Percentiles rank a stretch among this genome's conserved stretches.
Conservation (phyloP, 2,329 filamentous ascomycete species). For the Xylaria sp. region DNA sequence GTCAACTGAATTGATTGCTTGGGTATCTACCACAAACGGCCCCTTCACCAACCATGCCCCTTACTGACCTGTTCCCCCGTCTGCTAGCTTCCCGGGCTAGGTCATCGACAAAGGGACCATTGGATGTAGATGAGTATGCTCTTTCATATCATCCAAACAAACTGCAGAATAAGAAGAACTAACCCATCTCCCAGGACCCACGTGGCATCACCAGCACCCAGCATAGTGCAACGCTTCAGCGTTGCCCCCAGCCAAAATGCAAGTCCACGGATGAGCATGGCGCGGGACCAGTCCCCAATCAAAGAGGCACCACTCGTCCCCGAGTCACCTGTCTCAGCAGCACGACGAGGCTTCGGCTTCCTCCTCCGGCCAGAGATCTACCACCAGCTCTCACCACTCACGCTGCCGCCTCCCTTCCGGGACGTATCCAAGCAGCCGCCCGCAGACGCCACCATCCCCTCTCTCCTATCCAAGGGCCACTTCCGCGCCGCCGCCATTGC, state of each 20-base stretch:
- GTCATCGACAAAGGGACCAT: constrained; percentile 69
- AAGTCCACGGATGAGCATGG: constrained; percentile 24
- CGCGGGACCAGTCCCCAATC: constrained; percentile 21
- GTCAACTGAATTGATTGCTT: not conserved
- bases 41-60: constrained; percentile 16
- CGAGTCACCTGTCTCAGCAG: constrained; percentile 32
- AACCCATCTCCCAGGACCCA: constrained; percentile 20
- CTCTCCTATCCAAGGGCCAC: constrained; percentile 65
- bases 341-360: constrained; percentile 67
- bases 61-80: constrained; percentile 26
- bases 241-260: constrained; percentile 18
- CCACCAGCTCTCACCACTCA: constrained; percentile 66
- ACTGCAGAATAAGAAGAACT: constrained; percentile 6
- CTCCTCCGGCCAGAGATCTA: constrained; percentile 77
- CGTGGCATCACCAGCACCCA: constrained; percentile 16
- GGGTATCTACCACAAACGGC: not conserved
- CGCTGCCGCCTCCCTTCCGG: constrained; percentile 61
- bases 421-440: constrained; percentile 59
- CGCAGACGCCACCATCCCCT: constrained; percentile 58
- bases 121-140: constrained; percentile 70
- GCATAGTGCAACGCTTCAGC: constrained; percentile 26
- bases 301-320: constrained; percentile 15
- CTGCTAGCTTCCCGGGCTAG: constrained; percentile 54
- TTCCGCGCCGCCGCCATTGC: constrained; percentile 74
- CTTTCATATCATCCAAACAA: constrained; percentile 1